A percentile compares a stretch with the other conserved stretches of the same genome.
Conservation (phyloP, 2,329 filamentous ascomycete genomes). For the Verticillium zaregamsianum region DNA sequence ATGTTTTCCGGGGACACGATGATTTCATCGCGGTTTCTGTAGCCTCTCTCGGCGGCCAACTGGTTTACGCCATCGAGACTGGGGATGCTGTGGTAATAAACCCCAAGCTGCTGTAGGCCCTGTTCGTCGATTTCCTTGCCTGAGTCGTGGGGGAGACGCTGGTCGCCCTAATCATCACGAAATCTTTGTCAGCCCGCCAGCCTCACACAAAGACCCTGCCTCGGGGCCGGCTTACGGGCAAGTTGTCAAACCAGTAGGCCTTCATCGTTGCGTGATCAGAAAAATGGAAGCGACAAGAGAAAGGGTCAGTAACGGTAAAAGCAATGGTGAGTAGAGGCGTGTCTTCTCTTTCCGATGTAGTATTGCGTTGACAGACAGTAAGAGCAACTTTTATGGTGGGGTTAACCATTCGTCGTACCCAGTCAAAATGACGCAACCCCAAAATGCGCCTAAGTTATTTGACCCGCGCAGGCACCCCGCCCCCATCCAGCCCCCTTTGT, state of each 20-base stretch:
- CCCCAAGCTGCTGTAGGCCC: slow-evolving; percentile 70
- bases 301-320: background rate
- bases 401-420: background rate
- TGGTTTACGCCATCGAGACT: slow-evolving; percentile 64
- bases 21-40: slow-evolving; percentile 94
- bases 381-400: background rate
- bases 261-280: slow-evolving; percentile 37
- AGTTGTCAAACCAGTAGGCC: slow-evolving; percentile 55
- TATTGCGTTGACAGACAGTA: background rate
- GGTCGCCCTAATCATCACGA: slow-evolving; percentile 67
- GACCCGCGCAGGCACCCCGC: too few species aligned
- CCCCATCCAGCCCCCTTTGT: too few species aligned
- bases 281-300: background rate
- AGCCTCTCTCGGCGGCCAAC: slow-evolving; percentile 70
- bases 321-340: too few species aligned
- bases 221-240: slow-evolving; percentile 38
- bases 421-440: background rate
- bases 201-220: background rate
- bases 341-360: background rate
- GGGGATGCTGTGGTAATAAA: slow-evolving; percentile 70
- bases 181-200: background rate
- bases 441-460: background rate
- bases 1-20: slow-evolving; percentile 81
- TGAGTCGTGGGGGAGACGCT: slow-evolving; percentile 86
- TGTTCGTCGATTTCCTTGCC: slow-evolving; percentile 61